A percentile compares a stretch with the other conserved stretches of the same genome.
These are phyloP conservation scores for Plasmodium cynomolgi DNA, from an alignment of 169 alveolate genomes.

Conservation along the genomic window DNA sequence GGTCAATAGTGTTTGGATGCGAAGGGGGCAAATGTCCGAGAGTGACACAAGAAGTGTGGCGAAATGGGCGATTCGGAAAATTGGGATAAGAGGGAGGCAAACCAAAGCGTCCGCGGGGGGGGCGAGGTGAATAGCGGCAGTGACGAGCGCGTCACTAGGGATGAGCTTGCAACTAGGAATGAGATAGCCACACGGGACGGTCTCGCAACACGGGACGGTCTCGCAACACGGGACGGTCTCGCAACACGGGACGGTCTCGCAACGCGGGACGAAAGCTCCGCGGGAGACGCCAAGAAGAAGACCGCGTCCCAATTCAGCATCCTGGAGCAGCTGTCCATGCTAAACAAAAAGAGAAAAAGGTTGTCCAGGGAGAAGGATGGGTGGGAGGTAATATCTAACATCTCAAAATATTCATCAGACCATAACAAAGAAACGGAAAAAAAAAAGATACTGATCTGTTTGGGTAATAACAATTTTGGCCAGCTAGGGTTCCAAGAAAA, in stretches of 20 bases:
- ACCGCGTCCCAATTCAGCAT: not conserved
- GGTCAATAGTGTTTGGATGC: not conserved
- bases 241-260: not conserved
- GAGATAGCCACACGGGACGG: not conserved
- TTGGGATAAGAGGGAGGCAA: not conserved
- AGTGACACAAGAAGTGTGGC: not conserved
- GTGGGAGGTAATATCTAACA: conserved; percentile 63
- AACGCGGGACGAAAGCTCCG: not conserved
- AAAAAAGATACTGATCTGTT: conserved; percentile 46
- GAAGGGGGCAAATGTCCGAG: not conserved
- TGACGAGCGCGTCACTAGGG: not conserved
- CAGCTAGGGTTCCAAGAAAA: conserved; percentile 54
- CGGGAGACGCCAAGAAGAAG: not conserved
- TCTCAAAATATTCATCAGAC: conserved; percentile 60
- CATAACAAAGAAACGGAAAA: conserved; percentile 50
- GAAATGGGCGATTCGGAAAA: not conserved
- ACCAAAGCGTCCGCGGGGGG: not conserved
- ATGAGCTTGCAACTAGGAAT: not conserved
- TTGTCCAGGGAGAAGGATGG: not conserved
- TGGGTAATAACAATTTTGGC: conserved; percentile 57
- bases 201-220: too few relatives aligned
- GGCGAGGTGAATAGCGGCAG: not conserved
- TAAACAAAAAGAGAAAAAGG: conserved; percentile 23
- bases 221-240: not conserved
- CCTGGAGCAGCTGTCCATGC: conserved; percentile 18